Evolutionary conservation across 2,329 filamentous ascomycete species (phyloP), one percentile per base, ranked within the genome.

Genomic region (Colletotrichum zoysiae): DNA sequence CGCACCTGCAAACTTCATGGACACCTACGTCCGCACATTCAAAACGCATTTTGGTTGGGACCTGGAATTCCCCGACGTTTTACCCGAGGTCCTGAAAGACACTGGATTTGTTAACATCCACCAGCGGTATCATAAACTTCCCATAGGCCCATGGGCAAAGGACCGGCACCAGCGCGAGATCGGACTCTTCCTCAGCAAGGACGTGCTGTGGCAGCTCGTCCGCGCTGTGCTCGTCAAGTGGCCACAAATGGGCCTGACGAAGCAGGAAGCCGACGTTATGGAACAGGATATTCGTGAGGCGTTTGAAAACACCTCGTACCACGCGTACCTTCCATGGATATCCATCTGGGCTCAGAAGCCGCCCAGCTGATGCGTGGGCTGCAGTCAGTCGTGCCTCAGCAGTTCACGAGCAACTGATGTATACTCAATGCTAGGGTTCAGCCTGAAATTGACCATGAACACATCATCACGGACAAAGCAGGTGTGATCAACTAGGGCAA

Each of bases 301-400:
- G 6, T 75, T 82, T 63, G 77, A 79, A 55, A 76, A 83, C 67
- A 77, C 76, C 73, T 74, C 51, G 76, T 82, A 16, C 14, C 81
- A 81, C 66, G 80, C 76, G 30, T 78, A 77, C 51, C 76, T 81
- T 51, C 78, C 78, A 64, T 83, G 80, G 80, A 74, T 79, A n/a
- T 78, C 80, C 50, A 77, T 81, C 57, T 83, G 81, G 79, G 82
- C 79, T 2, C 81, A 83, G 60, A 83, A 82, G 69, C 81, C 82
- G 7, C 48, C 44, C 51, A 48, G 30, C 33, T 71, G 56, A 67
- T 26, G 55, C 48, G 23, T 26, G 14, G 6, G 20, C 33, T 40
- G 30, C 48, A 23, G 14, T 16, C 3, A 20, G 23, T 11, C n/a
- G 5, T 58, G 35, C 6, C 12, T 33, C 26, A 16, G 26, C 56